phyloP scores from a whole-genome alignment of 768 basidiomycete species.

The Coprinopsis sp. region DNA sequence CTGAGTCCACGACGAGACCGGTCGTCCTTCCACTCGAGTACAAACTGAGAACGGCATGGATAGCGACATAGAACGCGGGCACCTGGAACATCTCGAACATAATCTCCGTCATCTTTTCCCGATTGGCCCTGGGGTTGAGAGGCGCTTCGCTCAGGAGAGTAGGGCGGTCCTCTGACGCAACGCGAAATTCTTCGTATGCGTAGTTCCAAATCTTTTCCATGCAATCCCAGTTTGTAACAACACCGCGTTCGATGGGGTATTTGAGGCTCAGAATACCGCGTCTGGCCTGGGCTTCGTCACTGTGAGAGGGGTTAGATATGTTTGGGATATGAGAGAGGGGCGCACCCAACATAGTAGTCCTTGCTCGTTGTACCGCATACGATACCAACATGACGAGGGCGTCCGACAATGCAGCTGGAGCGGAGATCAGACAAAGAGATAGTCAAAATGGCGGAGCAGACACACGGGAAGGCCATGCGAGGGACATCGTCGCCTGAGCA shows the following conservation, averaged over 20 bases:
- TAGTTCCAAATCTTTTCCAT: constrained; percentile 2
- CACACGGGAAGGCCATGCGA: neutral
- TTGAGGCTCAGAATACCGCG: constrained; percentile 83
- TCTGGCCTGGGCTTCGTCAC: constrained; percentile 86
- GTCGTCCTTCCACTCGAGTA: constrained; percentile 87
- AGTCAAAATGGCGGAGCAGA: neutral
- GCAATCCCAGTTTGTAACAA: constrained; percentile 1
- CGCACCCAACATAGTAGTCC: constrained; percentile 85
- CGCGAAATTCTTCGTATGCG: constrained; percentile 65
- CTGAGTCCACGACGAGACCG: constrained; percentile 83
- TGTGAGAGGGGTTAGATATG: constrained; percentile 26
- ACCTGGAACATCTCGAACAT: constrained; percentile 62
- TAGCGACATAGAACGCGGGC: constrained; percentile 79
- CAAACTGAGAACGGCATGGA: constrained; percentile 74
- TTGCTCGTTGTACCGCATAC: constrained; percentile 94
- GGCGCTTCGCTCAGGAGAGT: constrained; percentile 74
- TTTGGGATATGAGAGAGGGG: no score
- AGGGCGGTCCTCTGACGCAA: constrained; percentile 78
- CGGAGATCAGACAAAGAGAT: constrained; percentile 15
- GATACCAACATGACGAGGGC: constrained; percentile 82
- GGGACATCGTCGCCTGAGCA: neutral
- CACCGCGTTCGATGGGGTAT: constrained; percentile 43
- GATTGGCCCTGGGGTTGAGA: constrained; percentile 53
- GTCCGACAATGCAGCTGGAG: constrained; percentile 76
- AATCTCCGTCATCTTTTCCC: constrained; percentile 73